Base-by-base conservation (phyloP, 805 yeast genomes). In the Debaryomyces maramus region DNA sequence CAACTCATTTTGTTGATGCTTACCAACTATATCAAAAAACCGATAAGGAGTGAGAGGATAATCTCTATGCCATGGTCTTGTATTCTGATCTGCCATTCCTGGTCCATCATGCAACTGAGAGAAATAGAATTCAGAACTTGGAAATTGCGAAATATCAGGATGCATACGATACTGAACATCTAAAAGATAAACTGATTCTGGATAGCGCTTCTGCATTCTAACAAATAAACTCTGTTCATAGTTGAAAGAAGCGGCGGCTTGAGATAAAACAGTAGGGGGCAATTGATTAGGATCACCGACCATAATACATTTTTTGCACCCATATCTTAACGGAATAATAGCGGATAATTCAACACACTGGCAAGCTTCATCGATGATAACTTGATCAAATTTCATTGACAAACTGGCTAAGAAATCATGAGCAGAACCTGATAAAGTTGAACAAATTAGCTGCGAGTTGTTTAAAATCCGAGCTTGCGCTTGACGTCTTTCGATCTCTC, bases 251-350 rank as follows among this genome's bases (percentile, higher is more conserved):
- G 95, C 83, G 1, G 99, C 98, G 10, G 80, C 83, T 51, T 85
- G 89, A 0, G 97, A 91, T 14, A 93, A 65, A 8, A 91, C 98
- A 0, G 99, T 91, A 0, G 99, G 99, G 0, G 99, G 99, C 46
- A 93, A 73, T 65, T 93, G 99, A 58, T 93, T 90, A 2, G 98
- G 98, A 67, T 93, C 99, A 60, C 99, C 99, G 33, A 93, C 99
- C 95, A 93, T 85, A 35, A 93, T 84, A 66, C 98, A 91, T 40
- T 81, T 80, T 44, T 75, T 81, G 52, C 95, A 86, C 1, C 98
- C 98, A 59, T 90, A 93, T 54, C 95, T 72, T 48, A 93, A 68
- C 0, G 99, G 99, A 52, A 91, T 91, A 18, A 93, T 76, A 0
- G 95, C 86, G 6, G 97, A 88, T 24, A 91, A 58, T 57, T 91